Evolutionary conservation across 164 flowering plant genomes (phyloP).

Genomic region (Berberis vulgaris): DNA sequence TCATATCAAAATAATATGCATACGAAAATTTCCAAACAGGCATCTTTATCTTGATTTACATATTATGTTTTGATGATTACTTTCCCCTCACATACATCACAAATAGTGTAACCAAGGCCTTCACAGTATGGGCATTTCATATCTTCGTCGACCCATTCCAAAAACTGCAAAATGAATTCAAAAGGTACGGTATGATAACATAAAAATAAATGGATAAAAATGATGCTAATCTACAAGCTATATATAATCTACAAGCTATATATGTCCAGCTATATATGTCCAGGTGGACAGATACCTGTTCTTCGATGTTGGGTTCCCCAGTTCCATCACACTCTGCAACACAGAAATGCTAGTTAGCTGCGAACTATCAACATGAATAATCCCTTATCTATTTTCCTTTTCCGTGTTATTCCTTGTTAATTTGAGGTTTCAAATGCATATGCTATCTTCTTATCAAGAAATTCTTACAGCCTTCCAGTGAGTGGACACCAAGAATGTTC

Average conservation of each 20-base stretch:
- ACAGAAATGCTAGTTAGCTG: slow-evolving; percentile 2
- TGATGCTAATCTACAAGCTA: background rate
- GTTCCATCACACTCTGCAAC: slow-evolving; percentile 92
- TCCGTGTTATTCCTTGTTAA: no score
- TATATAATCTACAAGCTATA: background rate
- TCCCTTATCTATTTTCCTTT: background rate
- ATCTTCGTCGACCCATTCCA: slow-evolving; percentile 88
- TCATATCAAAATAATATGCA: no score
- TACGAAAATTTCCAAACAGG: no score
- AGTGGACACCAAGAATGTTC: no score
- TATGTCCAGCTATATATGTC: background rate
- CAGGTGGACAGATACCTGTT: slow-evolving; percentile 43
- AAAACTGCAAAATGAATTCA: slow-evolving; percentile 47
- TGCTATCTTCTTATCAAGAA: no score
- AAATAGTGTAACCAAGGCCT: slow-evolving; percentile 58
- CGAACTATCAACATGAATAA: background rate
- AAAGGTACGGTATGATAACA: background rate
- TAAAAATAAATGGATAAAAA: background rate
- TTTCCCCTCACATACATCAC: slow-evolving; percentile 70
- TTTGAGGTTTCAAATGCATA: no score
- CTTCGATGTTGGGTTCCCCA: slow-evolving; percentile 87
- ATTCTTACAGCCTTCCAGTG: no score
- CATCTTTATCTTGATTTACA: background rate
- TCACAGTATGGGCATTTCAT: slow-evolving; percentile 83
- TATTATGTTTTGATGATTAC: slow-evolving; percentile 9